Evolutionary conservation across 495 filamentous ascomycete species (phyloP), one percentile per base, ranked within the genome.

Genomic region (Beverwykella pulmonaria): DNA sequence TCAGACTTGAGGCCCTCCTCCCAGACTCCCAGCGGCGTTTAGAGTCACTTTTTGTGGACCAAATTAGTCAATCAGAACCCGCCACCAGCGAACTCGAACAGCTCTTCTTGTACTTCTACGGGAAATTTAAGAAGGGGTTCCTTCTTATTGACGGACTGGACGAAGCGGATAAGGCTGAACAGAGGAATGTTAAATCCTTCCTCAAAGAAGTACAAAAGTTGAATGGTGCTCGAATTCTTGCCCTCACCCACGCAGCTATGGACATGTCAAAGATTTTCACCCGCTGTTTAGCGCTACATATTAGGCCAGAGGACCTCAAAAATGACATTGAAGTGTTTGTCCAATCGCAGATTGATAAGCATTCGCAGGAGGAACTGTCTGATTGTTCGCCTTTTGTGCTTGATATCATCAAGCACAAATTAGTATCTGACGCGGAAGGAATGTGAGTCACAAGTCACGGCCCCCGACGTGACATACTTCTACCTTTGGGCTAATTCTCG

Each of bases 81-180:
- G 4, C 27, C 20, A 68, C 25, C 41, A 66, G 46, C 17, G 54
- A 69, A 39, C 65, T 41, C 49, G 65, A 25, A 41, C 23, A 32
- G 1, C n/a, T 53, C 12, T 53, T 49, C n/a, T 9, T 49, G n/a
- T 6, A 49, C n/a, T 9, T 49, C 46, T 49, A 9, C 46, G 7
- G 8, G 15, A 49, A 49, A 20, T 49, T 49, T 20, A 49, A 49
- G n/a, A 49, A 61, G 1, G 56, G 59, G 34, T 70, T 70, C 47
- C 23, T 74, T 26, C 23, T 73, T 52, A 65, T 74, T n/a, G 72
- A 73, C 39, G 70, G 72, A 46, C 61, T 73, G 26, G 72, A 72
- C 23, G 72, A 72, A 71, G 65, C 59, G n/a, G 46, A 57, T 22
- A 56, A 63, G 12, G 62, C n/a, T 47, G 52, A 59, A 46, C 70